Evolutionary conservation across 129 eudicot genomes (phyloP).

Genomic region (Arctium lappa): DNA sequence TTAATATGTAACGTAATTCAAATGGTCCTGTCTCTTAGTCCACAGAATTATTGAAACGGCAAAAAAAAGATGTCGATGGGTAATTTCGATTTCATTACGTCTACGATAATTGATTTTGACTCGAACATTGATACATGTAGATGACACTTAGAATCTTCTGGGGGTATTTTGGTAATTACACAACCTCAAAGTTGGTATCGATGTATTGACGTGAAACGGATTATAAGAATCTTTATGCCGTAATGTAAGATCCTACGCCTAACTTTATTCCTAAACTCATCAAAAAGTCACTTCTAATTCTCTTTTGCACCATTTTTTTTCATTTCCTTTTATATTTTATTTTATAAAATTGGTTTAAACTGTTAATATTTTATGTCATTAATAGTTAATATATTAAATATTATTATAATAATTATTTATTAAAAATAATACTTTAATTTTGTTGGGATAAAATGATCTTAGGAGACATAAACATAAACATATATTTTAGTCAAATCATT

Average conservation of each 20-base stretch:
- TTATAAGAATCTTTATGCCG: constrained; percentile 14
- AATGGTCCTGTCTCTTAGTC: too few species aligned
- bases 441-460: too few species aligned
- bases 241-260: constrained; percentile 4
- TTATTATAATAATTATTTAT: too few species aligned
- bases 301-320: not conserved
- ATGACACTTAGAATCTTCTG: not conserved
- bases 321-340: not conserved
- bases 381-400: too few species aligned
- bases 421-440: too few species aligned
- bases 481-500: too few species aligned
- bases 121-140: not conserved
- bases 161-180: not conserved
- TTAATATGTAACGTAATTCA: too few species aligned
- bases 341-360: not conserved
- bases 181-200: constrained; percentile 6
- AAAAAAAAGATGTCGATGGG: not conserved
- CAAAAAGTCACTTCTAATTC: constrained; percentile 9
- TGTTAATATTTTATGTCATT: too few species aligned
- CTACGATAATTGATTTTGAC: not conserved
- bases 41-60: not conserved
- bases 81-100: not conserved
- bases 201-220: constrained; percentile 18
- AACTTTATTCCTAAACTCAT: constrained; percentile 12
- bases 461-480: too few species aligned